Base-by-base conservation (phyloP, 345 rosid species). In the Combretum micranthum region DNA sequence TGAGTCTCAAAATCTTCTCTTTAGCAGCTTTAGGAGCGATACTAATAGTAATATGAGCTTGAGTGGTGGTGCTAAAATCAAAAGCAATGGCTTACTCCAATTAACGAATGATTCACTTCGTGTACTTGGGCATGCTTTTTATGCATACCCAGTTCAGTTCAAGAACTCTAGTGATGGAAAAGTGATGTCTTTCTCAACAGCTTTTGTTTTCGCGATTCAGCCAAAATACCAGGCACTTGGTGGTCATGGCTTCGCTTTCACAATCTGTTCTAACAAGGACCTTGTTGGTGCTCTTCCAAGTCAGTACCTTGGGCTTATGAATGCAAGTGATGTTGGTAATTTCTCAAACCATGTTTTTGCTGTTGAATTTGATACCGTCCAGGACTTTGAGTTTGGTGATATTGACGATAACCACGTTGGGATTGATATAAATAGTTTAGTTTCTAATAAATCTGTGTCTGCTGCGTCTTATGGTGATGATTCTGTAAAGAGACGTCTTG, bases 341-440 rank as follows among this genome's bases (percentile, higher is more conserved):
- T 53, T 60, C 63, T 69, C 85, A 12, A 80, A 77, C 72, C 81
- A 83, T 56, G 46, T 92, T 60, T 74, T 88, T 62, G 93, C 93
- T 0, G 95, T 92, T 20, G 98, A 92, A 26, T 88, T 92, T 50
- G 98, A 92, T 63, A 86, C 96, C 0, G 87, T 88, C 20, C 64
- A 50, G 53, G 87, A 88, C 64, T 72, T 77, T 22, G 97, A 86
- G 61, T 70, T 92, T 46, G 71, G 55, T 2, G 95, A 92, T 50
- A 84, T 77, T 18, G 62, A 86, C 65, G 95, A 83, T 66, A 88
- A 86, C 67, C 98, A 88, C 69, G 80, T 88, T 1, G 98, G 98
- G 32, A 74, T 92, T 61, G 77, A 92, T 72, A 72, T 92, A 59
- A 68, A 88, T 67, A 73, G 76, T 66, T 12, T 92, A 69, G 59